Evolutionary conservation across 176 grass and related monocot species (phyloP), one percentile per base, ranked within the genome.

Genomic region (Thalia dealbata): DNA sequence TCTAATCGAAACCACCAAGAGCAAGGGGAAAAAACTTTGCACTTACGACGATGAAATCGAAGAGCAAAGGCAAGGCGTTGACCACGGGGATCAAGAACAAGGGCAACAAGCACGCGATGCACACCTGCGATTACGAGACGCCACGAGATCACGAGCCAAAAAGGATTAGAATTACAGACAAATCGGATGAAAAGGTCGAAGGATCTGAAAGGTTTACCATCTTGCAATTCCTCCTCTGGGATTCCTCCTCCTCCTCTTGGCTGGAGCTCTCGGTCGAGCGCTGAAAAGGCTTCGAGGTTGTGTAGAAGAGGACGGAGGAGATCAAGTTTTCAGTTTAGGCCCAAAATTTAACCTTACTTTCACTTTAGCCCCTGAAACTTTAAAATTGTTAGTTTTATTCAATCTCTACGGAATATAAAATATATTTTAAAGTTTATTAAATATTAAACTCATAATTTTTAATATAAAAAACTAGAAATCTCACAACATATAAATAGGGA

Each of bases 21-120:
- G 62, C 0, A 21, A 75, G 26, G 16, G 18, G 19, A n/a, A 15
- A 21, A n/a, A 27, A 44, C 11, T 18, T 14, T 62, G 1, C 16
- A 76, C 87, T 42, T 86, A 92, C 93, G 60, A 92, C 52, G 78
- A 96, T 84, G 84, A 96, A 81, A 72, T 89, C 35, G 78, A 92
- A 66, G 72, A 96, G 92, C 69, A 90, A 78, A n/a, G 93, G 93
- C 76, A 96, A 86, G 72, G 89, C 93, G 89, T 96, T 96, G 84
- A 96, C 78, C 16, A 96, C 81, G 6, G 92, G 92, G 73, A 92
- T 96, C 29, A 96, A 44, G 81, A 96, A 96, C 52, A 96, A 84
- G 48, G 93, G 93, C 73, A 96, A 74, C 78, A 96, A 59, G 76
- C 93, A 96, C 73, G 75, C 81, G 46, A 92, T 64, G 81, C 93